Conservation (phyloP, 1,139 yeast genomes). For the Yamadazyma membranifaciens region DNA sequence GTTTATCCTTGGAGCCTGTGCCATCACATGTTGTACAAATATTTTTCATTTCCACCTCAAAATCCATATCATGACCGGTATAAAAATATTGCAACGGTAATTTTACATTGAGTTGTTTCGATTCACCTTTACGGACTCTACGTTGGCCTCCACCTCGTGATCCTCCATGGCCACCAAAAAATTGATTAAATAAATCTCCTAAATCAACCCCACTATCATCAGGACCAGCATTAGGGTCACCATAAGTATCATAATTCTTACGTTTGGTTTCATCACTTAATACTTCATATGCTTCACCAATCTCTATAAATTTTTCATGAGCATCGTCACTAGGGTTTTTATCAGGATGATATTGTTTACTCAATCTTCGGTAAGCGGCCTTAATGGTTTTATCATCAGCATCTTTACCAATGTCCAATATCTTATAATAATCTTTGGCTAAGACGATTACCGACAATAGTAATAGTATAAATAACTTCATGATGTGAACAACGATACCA, state of each 20-base stretch:
- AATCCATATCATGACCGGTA: constrained; percentile 61
- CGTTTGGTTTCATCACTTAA: constrained; percentile 74
- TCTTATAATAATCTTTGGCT: constrained; percentile 32
- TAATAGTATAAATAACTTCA: constrained; percentile 8
- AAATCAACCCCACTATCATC: constrained; percentile 39
- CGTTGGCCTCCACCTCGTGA: constrained; percentile 31
- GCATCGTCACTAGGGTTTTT: constrained; percentile 84
- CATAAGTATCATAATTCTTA: constrained; percentile 70
- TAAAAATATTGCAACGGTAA: constrained; percentile 66
- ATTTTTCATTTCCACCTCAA: constrained; percentile 68
- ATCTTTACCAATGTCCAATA: constrained; percentile 64
- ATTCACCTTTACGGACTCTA: constrained; percentile 59
- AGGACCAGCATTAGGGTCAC: constrained; percentile 71
- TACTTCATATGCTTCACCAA: constrained; percentile 93
- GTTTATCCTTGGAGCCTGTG: constrained; percentile 79
- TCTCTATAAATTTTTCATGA: constrained; percentile 80
- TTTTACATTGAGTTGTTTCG: constrained; percentile 55
- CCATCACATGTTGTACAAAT: constrained; percentile 79
- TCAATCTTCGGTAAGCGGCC: constrained; percentile 78
- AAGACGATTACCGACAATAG: constrained; percentile 10
- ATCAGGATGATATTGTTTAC: constrained; percentile 93
- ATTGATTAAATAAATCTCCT: constrained; percentile 69
- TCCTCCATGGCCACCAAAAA: constrained; percentile 67
- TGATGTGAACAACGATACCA: background rate
- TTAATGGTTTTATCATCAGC: constrained; percentile 84